phyloP scores from a whole-genome alignment of 78 protist genomes.

The Polysphondylium violaceum region DNA sequence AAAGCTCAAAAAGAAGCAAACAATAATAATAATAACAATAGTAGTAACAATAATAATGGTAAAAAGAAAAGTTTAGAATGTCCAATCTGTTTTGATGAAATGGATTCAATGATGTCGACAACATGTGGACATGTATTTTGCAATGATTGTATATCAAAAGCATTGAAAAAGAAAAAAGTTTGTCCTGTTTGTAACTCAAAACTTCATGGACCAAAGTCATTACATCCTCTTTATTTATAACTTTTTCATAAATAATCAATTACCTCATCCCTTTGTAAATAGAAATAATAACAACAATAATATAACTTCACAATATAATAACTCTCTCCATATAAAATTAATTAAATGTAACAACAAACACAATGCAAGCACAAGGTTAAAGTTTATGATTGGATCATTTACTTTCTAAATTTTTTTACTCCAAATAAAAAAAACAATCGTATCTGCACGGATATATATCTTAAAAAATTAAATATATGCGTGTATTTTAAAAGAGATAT shows the following conservation, averaged over 20 bases:
- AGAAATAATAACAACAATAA: no score
- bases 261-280: no score
- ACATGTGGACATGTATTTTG: conserved; percentile 67
- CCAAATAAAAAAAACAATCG: no score
- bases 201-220: neutral
- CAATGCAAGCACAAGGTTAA: no score
- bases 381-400: no score
- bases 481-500: no score
- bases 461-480: no score
- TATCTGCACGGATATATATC: no score
- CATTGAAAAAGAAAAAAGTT: conserved; percentile 13
- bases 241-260: neutral
- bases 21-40: neutral
- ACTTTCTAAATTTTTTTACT: no score
- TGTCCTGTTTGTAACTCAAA: conserved; percentile 48
- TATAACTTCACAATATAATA: no score
- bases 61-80: neutral
- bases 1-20: conserved; percentile 12
- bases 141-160: neutral
- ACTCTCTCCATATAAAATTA: no score
- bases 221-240: conserved; percentile 13
- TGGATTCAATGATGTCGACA: neutral
- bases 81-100: conserved; percentile 57
- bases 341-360: no score
- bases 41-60: neutral